These are phyloP conservation scores for Brassica nigra DNA, from an alignment of 345 rosid genomes.

Conservation along the genomic window DNA sequence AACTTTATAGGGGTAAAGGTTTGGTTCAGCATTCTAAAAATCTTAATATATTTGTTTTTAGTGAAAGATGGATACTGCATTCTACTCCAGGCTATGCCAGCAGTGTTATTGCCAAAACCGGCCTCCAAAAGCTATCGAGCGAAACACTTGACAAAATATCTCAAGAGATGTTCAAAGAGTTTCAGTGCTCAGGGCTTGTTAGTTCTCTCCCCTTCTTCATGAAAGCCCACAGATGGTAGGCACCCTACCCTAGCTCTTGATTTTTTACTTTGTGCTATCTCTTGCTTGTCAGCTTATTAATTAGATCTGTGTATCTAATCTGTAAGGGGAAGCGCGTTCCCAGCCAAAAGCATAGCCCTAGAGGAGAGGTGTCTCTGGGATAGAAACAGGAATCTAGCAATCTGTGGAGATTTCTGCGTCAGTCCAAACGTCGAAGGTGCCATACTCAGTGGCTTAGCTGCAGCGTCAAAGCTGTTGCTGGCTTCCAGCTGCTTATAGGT, in stretches of 20 bases:
- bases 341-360: constrained; percentile 61
- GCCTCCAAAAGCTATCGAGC: constrained; percentile 63
- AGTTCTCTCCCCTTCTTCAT: constrained; percentile 66
- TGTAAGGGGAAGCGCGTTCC: constrained; percentile 90
- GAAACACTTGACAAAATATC: constrained; percentile 55
- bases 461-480: constrained; percentile 64
- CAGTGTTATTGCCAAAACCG: constrained; percentile 56
- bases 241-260: constrained; percentile 14
- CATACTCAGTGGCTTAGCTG: constrained; percentile 74
- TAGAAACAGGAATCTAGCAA: constrained; percentile 52
- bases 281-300: constrained; percentile 16
- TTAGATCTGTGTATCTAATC: constrained; percentile 7
- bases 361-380: constrained; percentile 82
- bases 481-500: constrained; percentile 45
- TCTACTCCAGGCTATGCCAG: constrained; percentile 67
- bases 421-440: constrained; percentile 88
- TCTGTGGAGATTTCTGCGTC: constrained; percentile 87
- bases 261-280: background rate
- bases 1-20: background rate
- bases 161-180: constrained; percentile 70
- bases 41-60: constrained; percentile 21
- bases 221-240: constrained; percentile 88
- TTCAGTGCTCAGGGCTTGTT: constrained; percentile 56
- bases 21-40: background rate
- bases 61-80: constrained; percentile 88